Evolutionary conservation across 257 asterid species (phyloP), one percentile per base, ranked within the genome.

Genomic region (Salvia miltiorrhiza): DNA sequence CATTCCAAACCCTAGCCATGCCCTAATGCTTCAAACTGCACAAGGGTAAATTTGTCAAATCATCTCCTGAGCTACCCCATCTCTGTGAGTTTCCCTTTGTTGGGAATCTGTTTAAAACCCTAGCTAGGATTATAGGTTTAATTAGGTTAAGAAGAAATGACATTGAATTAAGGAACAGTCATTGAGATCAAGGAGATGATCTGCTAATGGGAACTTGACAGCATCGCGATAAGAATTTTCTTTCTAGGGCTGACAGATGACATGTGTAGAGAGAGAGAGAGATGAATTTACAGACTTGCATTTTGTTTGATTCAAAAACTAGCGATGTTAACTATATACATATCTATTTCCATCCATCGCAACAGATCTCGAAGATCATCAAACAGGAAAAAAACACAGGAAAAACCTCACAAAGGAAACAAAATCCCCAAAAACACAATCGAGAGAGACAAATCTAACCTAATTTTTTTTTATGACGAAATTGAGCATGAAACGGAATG

Each of bases 171-270:
- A 80, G 87, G 76, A 76, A 75, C 60, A 53, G 83, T 82, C 89
- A 76, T 65, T 28, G 21, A 70, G 73, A 74, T 63, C 55, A 68
- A 73, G 62, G 33, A 66, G 30, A 54, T 28, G 35, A 67, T 30
- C 35, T 3, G 76, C 80, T 69, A 78, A 86, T 81, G 75, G 61
- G 60, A 69, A 74, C 78, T 64, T 66, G 93, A 87, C 89, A 87
- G 72, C 85, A 72, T 76, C 35, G 57, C 52, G 40, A 75, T 65
- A 43, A 37, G 80, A 66, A 72, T 21, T 9, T 7, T 37, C 43
- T 37, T 79, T 77, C 76, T 58, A 63, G 44, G 57, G 71, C 87
- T 78, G 90, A 82, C 86, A 85, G 67, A 57, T 76, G 81, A 78
- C 86, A 80, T 80, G 79, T 76, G 82, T 54, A 75, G 73, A 39